phyloP scores from a whole-genome alignment of 257 asterid genomes.

The Fraxinus anomala region DNA sequence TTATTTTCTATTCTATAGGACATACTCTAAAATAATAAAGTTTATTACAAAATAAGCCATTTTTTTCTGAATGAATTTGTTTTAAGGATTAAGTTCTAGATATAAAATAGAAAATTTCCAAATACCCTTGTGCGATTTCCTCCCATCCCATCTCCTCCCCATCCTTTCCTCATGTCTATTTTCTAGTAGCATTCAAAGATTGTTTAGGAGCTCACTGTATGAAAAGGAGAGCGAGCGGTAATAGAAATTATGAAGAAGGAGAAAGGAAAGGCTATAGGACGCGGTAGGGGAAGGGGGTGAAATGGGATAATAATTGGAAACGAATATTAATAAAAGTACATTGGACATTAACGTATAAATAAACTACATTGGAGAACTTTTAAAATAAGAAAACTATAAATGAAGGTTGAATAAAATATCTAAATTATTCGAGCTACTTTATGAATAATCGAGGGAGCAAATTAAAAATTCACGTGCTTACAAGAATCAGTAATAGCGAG shows the following conservation, averaged over 20 bases:
- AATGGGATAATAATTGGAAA: not conserved
- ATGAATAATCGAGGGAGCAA: not conserved
- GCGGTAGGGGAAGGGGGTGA: too few relatives aligned
- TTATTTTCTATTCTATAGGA: not conserved
- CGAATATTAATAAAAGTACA: too few relatives aligned
- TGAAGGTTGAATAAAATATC: not conserved
- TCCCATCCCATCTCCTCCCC: not conserved
- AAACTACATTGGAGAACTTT: too few relatives aligned
- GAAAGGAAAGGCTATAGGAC: too few relatives aligned
- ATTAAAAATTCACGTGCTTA: not conserved
- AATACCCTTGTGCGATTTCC: not conserved
- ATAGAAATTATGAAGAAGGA: too few relatives aligned
- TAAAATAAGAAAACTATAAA: not conserved
- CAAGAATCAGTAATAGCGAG: constrained; percentile 16
- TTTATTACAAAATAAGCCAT: not conserved
- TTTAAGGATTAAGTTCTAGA: not conserved
- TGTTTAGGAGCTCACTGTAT: too few relatives aligned
- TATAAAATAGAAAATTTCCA: not conserved
- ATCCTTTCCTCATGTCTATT: not conserved
- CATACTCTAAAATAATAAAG: not conserved
- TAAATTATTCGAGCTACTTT: too few relatives aligned
- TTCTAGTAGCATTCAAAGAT: not conserved
- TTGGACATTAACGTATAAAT: too few relatives aligned
- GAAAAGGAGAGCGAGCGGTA: too few relatives aligned
- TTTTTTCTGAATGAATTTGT: not conserved